phyloP scores from a whole-genome alignment of 106 monocot genomes.

The Dendrobium chrysotoxum region DNA sequence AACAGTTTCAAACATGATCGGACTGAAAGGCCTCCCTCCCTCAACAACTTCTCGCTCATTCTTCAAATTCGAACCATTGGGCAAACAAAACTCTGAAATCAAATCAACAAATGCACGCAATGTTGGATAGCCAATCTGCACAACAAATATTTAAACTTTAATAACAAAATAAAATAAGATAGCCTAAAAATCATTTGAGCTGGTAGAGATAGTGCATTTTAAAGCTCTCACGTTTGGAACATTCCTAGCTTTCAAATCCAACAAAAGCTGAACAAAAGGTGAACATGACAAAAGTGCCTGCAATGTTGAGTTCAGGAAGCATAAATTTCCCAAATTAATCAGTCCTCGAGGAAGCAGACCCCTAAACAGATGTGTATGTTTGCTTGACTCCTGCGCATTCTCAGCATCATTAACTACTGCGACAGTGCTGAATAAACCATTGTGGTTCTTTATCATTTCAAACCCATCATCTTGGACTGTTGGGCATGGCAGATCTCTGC shows the following conservation, averaged over 20 bases:
- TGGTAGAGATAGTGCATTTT: background rate
- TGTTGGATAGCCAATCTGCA: slow-evolving; percentile 71
- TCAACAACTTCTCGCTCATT: slow-evolving; percentile 29
- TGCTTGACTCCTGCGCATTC: slow-evolving; percentile 16
- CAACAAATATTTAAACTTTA: slow-evolving; percentile 1
- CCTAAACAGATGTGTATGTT: slow-evolving; percentile 11
- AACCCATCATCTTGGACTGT: slow-evolving; percentile 10
- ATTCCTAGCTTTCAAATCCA: slow-evolving; percentile 40
- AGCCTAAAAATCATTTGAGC: background rate
- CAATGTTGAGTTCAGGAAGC: slow-evolving; percentile 91
- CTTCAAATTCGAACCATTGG: slow-evolving; percentile 34
- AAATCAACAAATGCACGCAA: slow-evolving; percentile 82
- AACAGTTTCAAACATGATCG: slow-evolving; percentile 80
- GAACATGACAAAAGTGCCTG: slow-evolving; percentile 89
- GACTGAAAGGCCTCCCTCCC: slow-evolving; percentile 61
- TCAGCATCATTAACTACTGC: slow-evolving; percentile 3
- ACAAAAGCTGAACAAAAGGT: slow-evolving; percentile 76
- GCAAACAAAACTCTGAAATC: slow-evolving; percentile 64
- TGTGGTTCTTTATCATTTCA: slow-evolving; percentile 17
- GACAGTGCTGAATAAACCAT: slow-evolving; percentile 7
- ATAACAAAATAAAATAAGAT: slow-evolving; percentile 2
- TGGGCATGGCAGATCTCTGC: background rate
- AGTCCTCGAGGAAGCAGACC: slow-evolving; percentile 72
- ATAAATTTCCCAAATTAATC: slow-evolving; percentile 85
- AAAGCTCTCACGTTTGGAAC: slow-evolving; percentile 63